Conservation (phyloP, 768 basidiomycete species). For the Goffeauzyma gilvescens region DNA sequence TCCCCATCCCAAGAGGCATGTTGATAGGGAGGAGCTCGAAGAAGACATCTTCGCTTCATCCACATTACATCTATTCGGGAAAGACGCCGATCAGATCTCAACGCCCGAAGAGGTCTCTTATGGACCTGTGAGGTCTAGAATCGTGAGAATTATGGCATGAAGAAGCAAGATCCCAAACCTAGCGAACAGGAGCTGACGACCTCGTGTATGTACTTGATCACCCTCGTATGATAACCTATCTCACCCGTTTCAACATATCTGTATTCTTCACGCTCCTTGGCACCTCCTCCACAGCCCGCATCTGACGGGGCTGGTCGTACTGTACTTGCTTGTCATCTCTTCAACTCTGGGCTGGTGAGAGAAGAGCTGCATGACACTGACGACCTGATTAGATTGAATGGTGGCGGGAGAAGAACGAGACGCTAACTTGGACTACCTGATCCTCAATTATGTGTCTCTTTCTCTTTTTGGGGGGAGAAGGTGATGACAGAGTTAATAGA, state of each 20-base stretch:
- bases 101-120: conserved; percentile 2
- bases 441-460: neutral
- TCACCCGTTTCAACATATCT: neutral
- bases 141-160: too few relatives aligned
- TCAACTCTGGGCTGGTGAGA: conserved; percentile 10
- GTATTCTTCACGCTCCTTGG: neutral
- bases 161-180: too few relatives aligned
- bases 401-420: too few relatives aligned
- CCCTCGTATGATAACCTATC: neutral
- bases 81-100: conserved; percentile 1
- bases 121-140: conserved; percentile 3
- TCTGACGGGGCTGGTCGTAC: conserved; percentile 4
- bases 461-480: neutral
- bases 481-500: conserved; percentile 11
- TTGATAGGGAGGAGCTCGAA: neutral
- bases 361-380: too few relatives aligned
- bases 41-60: conserved; percentile 4
- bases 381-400: neutral
- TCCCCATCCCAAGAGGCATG: neutral
- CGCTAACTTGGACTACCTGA: too few relatives aligned
- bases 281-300: conserved; percentile 1
- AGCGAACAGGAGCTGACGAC: too few relatives aligned
- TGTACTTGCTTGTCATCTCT: conserved; percentile 5
- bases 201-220: too few relatives aligned
- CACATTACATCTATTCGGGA: neutral